Conservation (phyloP, 495 filamentous ascomycete species). For the Tetracladium setigerum region DNA sequence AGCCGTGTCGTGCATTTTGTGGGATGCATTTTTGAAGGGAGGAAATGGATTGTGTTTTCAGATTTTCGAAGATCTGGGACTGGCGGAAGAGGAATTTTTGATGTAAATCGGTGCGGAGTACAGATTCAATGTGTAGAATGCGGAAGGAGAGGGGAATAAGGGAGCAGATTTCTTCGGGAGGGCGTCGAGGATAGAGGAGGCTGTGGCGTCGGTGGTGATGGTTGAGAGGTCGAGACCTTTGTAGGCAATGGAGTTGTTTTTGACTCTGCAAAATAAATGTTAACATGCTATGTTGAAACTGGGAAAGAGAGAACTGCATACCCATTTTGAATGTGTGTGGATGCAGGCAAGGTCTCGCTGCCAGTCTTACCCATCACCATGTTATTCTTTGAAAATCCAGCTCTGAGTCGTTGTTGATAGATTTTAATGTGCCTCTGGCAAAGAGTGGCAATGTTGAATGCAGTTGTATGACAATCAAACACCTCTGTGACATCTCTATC, state of each 20-base stretch:
- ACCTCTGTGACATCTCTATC: no score
- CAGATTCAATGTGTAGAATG: slow-evolving; percentile 34
- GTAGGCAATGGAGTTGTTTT: background rate
- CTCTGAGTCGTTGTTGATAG: no score
- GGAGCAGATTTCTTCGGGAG: slow-evolving; percentile 29
- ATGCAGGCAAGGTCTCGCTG: no score
- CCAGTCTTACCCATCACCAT: no score
- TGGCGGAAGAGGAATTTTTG: slow-evolving; percentile 23
- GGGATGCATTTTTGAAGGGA: slow-evolving; percentile 16
- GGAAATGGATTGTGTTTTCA: slow-evolving; percentile 13
- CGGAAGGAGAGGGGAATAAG: slow-evolving; percentile 23
- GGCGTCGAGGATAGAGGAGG: slow-evolving; percentile 22
- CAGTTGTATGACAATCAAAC: no score
- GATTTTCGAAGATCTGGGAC: slow-evolving; percentile 19
- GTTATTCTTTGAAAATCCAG: no score
- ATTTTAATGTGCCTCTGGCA: no score
- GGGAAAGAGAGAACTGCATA: no score
- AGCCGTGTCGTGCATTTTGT: background rate
- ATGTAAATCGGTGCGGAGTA: slow-evolving; percentile 27
- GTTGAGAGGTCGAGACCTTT: slow-evolving; percentile 9
- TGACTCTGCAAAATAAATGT: no score
- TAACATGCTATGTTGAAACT: background rate
- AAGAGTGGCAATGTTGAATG: slow-evolving; percentile 13
- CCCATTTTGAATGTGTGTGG: no score
- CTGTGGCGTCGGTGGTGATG: slow-evolving; percentile 14